Conservation (phyloP, 139 green algal genomes). For the Picochlorum sp. region DNA sequence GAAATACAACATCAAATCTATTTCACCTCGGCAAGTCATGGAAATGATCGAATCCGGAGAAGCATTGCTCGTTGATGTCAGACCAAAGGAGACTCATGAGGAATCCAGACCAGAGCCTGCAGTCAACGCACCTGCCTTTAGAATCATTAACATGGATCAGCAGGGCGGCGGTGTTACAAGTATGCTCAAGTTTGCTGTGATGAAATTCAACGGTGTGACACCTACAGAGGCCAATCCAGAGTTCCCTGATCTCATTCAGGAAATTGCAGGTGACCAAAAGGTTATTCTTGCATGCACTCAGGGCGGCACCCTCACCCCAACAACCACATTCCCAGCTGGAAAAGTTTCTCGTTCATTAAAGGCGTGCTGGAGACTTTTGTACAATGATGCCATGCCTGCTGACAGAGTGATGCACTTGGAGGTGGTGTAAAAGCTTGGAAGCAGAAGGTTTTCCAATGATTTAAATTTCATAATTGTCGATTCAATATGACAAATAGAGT, state of each 20-base stretch:
- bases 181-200: constrained; percentile 20
- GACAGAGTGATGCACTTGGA: constrained; percentile 34
- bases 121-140: constrained; percentile 18
- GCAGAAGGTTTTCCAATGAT: constrained; percentile 8
- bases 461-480: constrained; percentile 9
- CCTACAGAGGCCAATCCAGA: constrained; percentile 34
- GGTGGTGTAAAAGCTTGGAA: constrained; percentile 38
- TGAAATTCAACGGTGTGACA: constrained; percentile 23
- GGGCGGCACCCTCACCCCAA: constrained; percentile 37
- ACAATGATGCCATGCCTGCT: constrained; percentile 4
- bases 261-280: constrained; percentile 26
- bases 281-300: constrained; percentile 51
- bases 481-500: neutral
- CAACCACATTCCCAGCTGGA: constrained; percentile 39
- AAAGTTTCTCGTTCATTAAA: constrained; percentile 42
- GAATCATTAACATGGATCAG: constrained; percentile 13
- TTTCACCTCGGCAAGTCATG: constrained; percentile 20
- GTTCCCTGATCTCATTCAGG: constrained; percentile 22
- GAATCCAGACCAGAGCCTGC: constrained; percentile 27
- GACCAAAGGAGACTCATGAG: constrained; percentile 14
- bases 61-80: constrained; percentile 37
- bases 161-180: neutral
- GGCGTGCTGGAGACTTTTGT: constrained; percentile 22
- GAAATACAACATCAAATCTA: constrained; percentile 5
- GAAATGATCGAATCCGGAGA: constrained; percentile 19